Conservation (phyloP, 768 basidiomycete genomes). For the Naganishia onofrii region DNA sequence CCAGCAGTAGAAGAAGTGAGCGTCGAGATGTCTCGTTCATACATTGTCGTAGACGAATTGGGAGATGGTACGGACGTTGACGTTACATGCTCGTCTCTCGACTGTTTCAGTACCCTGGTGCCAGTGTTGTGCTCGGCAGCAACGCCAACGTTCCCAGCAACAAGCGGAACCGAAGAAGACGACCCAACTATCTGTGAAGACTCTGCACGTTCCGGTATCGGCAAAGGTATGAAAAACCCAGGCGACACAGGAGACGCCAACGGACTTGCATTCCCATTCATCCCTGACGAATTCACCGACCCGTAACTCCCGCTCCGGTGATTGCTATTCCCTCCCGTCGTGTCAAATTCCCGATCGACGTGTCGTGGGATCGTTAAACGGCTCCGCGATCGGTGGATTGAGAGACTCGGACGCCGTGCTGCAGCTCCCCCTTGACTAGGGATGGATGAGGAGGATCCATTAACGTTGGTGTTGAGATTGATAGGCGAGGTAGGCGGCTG, state of each 20-base stretch:
- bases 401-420: conserved; percentile 9
- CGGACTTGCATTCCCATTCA: not conserved
- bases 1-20: no score
- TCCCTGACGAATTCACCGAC: not conserved
- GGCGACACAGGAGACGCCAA: conserved; percentile 9
- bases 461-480: no score
- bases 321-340: not conserved
- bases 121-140: no score
- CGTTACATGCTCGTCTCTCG: no score
- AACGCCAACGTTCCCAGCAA: no score
- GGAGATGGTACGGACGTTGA: no score
- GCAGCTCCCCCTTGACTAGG: not conserved
- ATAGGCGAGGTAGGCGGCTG: not conserved
- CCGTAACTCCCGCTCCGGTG: not conserved
- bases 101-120: no score
- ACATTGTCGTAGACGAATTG: no score
- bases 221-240: not conserved
- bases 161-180: no score
- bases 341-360: not conserved
- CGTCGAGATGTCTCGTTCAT: no score
- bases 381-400: conserved; percentile 1
- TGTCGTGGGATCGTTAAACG: conserved; percentile 16
- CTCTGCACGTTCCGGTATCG: no score
- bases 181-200: no score
- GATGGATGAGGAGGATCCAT: not conserved